Percentiles rank a stretch among this genome's conserved stretches.
These are phyloP conservation scores for Tolypocladium pustulatum DNA, from an alignment of 2,329 filamentous ascomycete genomes.

Conservation along the genomic window DNA sequence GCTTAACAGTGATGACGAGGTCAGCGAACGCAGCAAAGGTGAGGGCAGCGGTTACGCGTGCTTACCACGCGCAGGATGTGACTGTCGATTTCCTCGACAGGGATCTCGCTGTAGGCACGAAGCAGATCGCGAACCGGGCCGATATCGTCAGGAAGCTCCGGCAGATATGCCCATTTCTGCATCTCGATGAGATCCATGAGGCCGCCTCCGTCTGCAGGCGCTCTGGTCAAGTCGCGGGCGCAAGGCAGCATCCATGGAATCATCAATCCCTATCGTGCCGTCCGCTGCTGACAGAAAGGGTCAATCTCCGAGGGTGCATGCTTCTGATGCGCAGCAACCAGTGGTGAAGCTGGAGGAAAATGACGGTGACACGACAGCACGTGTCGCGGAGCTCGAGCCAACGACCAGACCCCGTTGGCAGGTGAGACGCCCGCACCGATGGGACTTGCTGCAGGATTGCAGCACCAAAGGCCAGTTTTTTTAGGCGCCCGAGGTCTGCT, in stretches of 20 bases:
- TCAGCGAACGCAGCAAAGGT: neutral
- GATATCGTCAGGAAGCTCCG: constrained; percentile 25
- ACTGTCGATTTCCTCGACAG: constrained; percentile 20
- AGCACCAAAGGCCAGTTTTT: neutral
- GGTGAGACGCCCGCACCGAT: neutral
- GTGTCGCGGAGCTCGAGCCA: neutral
- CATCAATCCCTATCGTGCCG: neutral
- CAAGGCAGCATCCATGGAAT: neutral
- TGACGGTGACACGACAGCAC: neutral
- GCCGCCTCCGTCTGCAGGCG: neutral
- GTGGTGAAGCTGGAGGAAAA: neutral
- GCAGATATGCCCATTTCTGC: constrained; percentile 25
- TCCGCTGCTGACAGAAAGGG: neutral
- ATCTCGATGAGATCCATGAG: constrained; percentile 24
- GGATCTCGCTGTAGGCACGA: constrained; percentile 26
- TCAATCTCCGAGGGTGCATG: neutral
- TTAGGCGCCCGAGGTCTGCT: neutral
- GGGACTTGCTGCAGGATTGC: neutral
- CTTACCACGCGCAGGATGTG: constrained; percentile 26
- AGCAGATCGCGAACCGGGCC: constrained; percentile 25
- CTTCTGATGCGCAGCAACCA: neutral
- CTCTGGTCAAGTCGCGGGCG: neutral
- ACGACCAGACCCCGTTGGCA: neutral
- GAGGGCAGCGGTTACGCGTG: neutral
- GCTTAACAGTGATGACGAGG: constrained; percentile 16